Base-by-base conservation (phyloP, 1,284 basidiomycete species). In the Psilocybe mexicana region DNA sequence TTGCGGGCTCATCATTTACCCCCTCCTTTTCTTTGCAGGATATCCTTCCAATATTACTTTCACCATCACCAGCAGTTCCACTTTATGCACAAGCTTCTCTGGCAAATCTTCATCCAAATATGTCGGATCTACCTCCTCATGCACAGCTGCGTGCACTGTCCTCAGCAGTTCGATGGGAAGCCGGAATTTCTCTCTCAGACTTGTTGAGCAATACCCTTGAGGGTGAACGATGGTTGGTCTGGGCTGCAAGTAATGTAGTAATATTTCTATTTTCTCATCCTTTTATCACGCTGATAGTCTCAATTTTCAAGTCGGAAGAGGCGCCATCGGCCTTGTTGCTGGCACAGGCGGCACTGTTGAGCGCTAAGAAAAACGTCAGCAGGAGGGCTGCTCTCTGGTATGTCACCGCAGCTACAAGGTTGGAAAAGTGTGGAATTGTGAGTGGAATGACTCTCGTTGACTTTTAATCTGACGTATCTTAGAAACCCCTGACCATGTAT, bases 401-500 rank as follows among this genome's bases (percentile, higher is more conserved):
- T 69, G 75, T 88, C 12, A 77, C 81, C 46, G 87, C 91, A 43
- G 91, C 90, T 0, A 86, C 83, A 57, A 76, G 84, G 60, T 73
- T 93, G 40, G 91, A 93, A 69, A 92, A 90, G 72, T 87, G 84
- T 63, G 90, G 90, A 26, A 86, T 92, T 62, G 90, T 93, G 63
- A 64, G 88, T 78, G 36, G 47, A 59, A 36, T 40, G 14, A 28
- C 24, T 10, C 44, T 46, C 46, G 24, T 63, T 30, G 28, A n/a
- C 26, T 18, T 11, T 18, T 49, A 36, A 58, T 24, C 30, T 42
- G 11, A 43, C 30, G 44, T 61, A 44, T 36, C 10, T 59, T 8
- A 92, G 90, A 93, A 90, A 88, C 86, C 89, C 1, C 69, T 93
- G 52, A 92, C 91, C 0, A 87, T 90, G 79, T 83, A 88, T 67